Conservation (phyloP, 2,329 filamentous ascomycete genomes). For the Cladosporium colombiae region DNA sequence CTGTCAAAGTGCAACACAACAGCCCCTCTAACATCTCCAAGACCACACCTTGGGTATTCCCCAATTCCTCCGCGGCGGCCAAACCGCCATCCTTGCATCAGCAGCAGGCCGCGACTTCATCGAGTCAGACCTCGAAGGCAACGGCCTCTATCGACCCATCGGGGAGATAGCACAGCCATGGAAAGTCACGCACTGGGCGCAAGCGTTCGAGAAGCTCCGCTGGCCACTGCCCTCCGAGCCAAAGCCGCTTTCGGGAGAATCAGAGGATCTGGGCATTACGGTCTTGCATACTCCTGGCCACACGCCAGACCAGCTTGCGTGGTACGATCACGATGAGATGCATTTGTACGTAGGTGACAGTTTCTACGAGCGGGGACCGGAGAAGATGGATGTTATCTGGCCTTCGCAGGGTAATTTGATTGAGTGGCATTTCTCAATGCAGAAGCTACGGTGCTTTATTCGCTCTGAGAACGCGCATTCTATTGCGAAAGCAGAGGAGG, state of each 20-base stretch:
- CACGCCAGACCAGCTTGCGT: constrained; percentile 49
- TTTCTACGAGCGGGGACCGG: constrained; percentile 44
- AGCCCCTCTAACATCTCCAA: neutral
- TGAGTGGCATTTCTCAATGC: constrained; percentile 42
- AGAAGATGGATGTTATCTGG: constrained; percentile 43
- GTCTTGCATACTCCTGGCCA: constrained; percentile 52
- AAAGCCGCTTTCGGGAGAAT: neutral
- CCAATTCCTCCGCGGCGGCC: constrained; percentile 36
- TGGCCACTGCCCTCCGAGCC: constrained; percentile 20
- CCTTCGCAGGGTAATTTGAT: constrained; percentile 42
- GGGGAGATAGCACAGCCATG: constrained; percentile 43
- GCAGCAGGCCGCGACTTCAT: constrained; percentile 44
- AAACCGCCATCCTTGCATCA: constrained; percentile 39
- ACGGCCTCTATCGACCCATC: constrained; percentile 46
- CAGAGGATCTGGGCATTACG: constrained; percentile 40
- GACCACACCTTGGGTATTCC: constrained; percentile 43
- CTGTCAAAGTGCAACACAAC: neutral
- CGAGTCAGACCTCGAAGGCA: constrained; percentile 40
- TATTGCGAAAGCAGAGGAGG: constrained; percentile 10
- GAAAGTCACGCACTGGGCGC: constrained; percentile 45
- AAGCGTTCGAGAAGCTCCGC: constrained; percentile 40
- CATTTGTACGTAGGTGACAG: constrained; percentile 51
- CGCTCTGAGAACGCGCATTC: constrained; percentile 34
- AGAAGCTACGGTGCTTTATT: constrained; percentile 40
- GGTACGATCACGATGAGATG: constrained; percentile 48